Percentiles rank a stretch among this genome's conserved stretches.
Conservation (phyloP, 2,329 filamentous ascomycete species). For the Venturiaceae sp. region DNA sequence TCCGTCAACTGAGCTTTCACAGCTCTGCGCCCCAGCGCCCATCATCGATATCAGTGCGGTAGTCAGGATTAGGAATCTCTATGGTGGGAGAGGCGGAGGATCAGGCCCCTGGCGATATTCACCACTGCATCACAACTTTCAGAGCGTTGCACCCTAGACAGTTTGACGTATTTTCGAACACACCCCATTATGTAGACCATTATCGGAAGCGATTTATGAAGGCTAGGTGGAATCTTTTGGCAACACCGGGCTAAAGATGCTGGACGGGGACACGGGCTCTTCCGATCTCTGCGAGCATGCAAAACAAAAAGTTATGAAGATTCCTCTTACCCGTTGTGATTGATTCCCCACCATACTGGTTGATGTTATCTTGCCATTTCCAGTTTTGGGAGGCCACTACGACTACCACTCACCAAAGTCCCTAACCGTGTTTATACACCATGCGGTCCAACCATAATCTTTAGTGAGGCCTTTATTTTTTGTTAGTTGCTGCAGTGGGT, state of each 20-base stretch:
- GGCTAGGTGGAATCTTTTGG: not conserved
- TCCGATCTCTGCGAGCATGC: not conserved
- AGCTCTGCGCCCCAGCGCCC: constrained; percentile 2
- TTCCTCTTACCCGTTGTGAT: not conserved
- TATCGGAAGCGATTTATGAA: constrained; percentile 1
- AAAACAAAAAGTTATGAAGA: not conserved
- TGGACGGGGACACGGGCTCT: not conserved
- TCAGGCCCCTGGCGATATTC: not conserved
- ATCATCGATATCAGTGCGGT: not conserved
- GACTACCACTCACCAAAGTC: too few relatives aligned
- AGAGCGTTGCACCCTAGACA: not conserved
- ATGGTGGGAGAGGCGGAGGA: not conserved
- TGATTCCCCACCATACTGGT: not conserved
- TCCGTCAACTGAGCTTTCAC: not conserved
- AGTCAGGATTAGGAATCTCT: not conserved
- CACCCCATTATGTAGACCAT: constrained; percentile 1
- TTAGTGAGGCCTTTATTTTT: too few relatives aligned
- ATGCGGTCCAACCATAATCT: too few relatives aligned
- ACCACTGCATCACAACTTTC: not conserved
- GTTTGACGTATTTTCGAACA: constrained; percentile 1
- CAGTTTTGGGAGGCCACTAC: too few relatives aligned
- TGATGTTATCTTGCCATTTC: not conserved
- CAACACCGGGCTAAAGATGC: not conserved
- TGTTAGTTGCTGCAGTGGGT: too few relatives aligned
- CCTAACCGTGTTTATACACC: too few relatives aligned